Base-by-base conservation (phyloP, 345 rosid species). In the Geranium brycei region DNA sequence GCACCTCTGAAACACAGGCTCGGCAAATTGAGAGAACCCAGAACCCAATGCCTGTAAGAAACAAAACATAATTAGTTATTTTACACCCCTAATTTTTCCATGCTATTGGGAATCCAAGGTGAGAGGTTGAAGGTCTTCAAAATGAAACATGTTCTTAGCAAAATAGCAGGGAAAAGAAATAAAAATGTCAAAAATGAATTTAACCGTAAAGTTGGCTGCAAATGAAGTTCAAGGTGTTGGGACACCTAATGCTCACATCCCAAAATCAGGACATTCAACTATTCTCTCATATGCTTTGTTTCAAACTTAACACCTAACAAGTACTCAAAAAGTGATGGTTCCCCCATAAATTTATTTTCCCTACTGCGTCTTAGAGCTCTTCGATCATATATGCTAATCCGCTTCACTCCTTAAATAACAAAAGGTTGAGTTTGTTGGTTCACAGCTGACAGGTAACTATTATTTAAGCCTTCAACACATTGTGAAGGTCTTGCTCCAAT, bases 1-100 rank as follows among this genome's bases (percentile, higher is more conserved):
- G 87, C 97, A 91, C 81, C 99, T 88, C 72, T 81, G 88, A 69
- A 83, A 91, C 57, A 95, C 95, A 74, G 99, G 96, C 72, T 80
- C 88, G 47, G 96, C 95, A 82, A 91, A 95, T 78, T 84, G 99
- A 71, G 84, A 73, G 77, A 93, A 93, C 35, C 91, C 99, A 7
- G 86, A 68, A 35, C 97, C 95, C 68, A 93, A 73, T 41, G 99
- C 99, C 99, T 93, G 90, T 64, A 80, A 76, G 13, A 23, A 80
- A 71, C 28, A 16, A 59, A 18, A 61, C 12, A 18, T 16, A 28
- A 47, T 38, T 16, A n/a, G 51, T 67, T 23, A 13, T 7, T 13
- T 35, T n/a, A 18, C 40, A 0, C 1, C 64, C 64, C 53, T 17
- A 8, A 47, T 47, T 6, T 6, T 47, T 2, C 53, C 15, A 8